Evolutionary conservation across 2,329 filamentous ascomycete genomes (phyloP).

Genomic region (Torrubiella hemipterigena): DNA sequence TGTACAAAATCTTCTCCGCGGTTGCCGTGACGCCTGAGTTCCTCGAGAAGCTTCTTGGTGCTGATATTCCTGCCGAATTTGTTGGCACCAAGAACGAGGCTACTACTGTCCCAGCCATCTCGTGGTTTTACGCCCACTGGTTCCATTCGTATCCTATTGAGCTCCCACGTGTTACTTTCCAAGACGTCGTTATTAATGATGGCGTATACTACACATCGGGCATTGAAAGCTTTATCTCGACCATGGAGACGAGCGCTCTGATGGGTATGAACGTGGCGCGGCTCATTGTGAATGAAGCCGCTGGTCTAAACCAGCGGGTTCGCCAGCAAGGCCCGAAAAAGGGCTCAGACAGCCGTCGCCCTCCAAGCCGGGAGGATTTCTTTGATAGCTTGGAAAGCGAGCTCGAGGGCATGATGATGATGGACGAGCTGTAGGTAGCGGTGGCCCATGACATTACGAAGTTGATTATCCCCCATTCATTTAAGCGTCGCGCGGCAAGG

Average conservation of each 20-base stretch:
- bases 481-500: too few species aligned
- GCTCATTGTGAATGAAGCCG: constrained; percentile 51
- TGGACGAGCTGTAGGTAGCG: constrained; percentile 12
- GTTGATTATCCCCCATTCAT: too few species aligned
- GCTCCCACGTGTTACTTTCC: constrained; percentile 77
- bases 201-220: constrained; percentile 60
- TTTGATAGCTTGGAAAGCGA: constrained; percentile 7
- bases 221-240: constrained; percentile 90
- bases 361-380: constrained; percentile 4
- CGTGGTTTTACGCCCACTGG: constrained; percentile 65
- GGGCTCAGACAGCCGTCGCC: constrained; percentile 1
- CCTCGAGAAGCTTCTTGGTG: constrained; percentile 38
- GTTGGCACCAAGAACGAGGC: constrained; percentile 14
- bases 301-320: constrained; percentile 13
- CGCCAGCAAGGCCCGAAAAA: constrained; percentile 2
- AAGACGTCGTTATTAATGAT: constrained; percentile 58
- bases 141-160: constrained; percentile 83
- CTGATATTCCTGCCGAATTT: constrained; percentile 30
- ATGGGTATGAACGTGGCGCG: constrained; percentile 80
- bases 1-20: constrained; percentile 57
- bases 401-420: constrained; percentile 6
- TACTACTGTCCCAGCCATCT: constrained; percentile 37
- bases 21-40: constrained; percentile 38
- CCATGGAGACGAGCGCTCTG: constrained; percentile 91
- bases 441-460: too few species aligned